A percentile compares a stretch with the other conserved stretches of the same genome.
phyloP scores from a whole-genome alignment of 306 rosid genomes.

The Castanea crenata region DNA sequence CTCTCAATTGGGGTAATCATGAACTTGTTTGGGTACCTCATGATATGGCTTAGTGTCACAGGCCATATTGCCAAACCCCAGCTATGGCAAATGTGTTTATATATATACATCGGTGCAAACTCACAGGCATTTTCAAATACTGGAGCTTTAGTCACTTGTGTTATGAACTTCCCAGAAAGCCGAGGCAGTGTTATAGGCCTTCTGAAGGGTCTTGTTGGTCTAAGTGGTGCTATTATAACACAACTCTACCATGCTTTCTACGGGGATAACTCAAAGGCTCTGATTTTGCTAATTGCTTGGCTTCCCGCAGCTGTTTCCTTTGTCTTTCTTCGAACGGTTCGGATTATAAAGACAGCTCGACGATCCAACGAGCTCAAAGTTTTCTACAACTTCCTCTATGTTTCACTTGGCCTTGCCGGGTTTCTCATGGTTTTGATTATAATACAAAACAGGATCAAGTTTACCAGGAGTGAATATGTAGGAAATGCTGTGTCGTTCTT shows the following conservation, averaged over 20 bases:
- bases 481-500: conserved; percentile 35
- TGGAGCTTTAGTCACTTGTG: conserved; percentile 59
- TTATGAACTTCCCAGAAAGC: conserved; percentile 59
- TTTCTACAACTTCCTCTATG: conserved; percentile 48
- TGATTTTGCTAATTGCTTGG: conserved; percentile 58
- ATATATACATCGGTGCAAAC: conserved; percentile 67
- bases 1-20: conserved; percentile 51
- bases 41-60: conserved; percentile 74
- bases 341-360: conserved; percentile 22
- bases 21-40: conserved; percentile 75
- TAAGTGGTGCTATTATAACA: conserved; percentile 66
- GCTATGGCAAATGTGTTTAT: conserved; percentile 75
- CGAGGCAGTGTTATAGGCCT: conserved; percentile 71
- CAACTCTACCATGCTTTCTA: conserved; percentile 57
- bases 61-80: conserved; percentile 38
- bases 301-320: conserved; percentile 56
- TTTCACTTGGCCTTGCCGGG: conserved; percentile 64
- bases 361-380: conserved; percentile 46
- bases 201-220: conserved; percentile 67
- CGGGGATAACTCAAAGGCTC: conserved; percentile 39
- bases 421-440: conserved; percentile 56
- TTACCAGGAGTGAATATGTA: conserved; percentile 28
- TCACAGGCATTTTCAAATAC: conserved; percentile 65
- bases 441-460: conserved; percentile 38
- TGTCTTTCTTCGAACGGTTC: conserved; percentile 40